Conservation (phyloP, 1,284 basidiomycete genomes). For the Boletus hoseneyae region DNA sequence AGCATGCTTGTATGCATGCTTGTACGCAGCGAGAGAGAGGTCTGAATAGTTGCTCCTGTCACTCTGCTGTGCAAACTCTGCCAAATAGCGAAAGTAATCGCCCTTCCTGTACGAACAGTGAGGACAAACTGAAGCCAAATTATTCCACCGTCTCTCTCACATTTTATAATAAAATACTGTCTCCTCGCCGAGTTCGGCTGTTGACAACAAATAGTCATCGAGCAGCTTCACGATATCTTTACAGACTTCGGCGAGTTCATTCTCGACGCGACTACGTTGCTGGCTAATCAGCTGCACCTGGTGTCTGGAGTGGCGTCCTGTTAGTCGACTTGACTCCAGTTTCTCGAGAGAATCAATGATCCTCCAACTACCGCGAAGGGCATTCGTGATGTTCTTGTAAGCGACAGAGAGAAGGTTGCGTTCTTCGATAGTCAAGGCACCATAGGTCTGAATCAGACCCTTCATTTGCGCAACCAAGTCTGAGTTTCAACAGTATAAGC, state of each 20-base stretch:
- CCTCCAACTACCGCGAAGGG: slow-evolving; percentile 61
- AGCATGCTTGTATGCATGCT: slow-evolving; percentile 63
- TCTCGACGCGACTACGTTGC: slow-evolving; percentile 54
- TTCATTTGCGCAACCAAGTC: slow-evolving; percentile 61
- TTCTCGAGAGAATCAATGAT: slow-evolving; percentile 55
- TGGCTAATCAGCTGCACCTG: slow-evolving; percentile 48
- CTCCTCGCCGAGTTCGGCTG: slow-evolving; percentile 58
- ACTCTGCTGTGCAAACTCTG: slow-evolving; percentile 54
- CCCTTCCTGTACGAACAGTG: slow-evolving; percentile 48
- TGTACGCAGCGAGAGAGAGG: slow-evolving; percentile 61
- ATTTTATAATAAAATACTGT: slow-evolving; percentile 69
- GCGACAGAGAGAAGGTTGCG: slow-evolving; percentile 68
- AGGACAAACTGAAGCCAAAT: slow-evolving; percentile 8
- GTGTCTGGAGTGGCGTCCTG: slow-evolving; percentile 31
- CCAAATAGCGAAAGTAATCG: slow-evolving; percentile 68
- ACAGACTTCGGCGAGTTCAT: slow-evolving; percentile 54
- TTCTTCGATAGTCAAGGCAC: slow-evolving; percentile 57
- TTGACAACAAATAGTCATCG: slow-evolving; percentile 51
- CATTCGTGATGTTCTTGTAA: slow-evolving; percentile 66
- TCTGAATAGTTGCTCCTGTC: slow-evolving; percentile 49
- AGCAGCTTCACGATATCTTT: slow-evolving; percentile 56
- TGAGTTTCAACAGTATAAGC: slow-evolving; percentile 28
- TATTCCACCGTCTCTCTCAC: slow-evolving; percentile 34
- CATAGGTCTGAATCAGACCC: slow-evolving; percentile 46
- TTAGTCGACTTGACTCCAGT: slow-evolving; percentile 37